phyloP scores from a whole-genome alignment of 176 grass and related monocot genomes.

The Saccharum spontaneum region DNA sequence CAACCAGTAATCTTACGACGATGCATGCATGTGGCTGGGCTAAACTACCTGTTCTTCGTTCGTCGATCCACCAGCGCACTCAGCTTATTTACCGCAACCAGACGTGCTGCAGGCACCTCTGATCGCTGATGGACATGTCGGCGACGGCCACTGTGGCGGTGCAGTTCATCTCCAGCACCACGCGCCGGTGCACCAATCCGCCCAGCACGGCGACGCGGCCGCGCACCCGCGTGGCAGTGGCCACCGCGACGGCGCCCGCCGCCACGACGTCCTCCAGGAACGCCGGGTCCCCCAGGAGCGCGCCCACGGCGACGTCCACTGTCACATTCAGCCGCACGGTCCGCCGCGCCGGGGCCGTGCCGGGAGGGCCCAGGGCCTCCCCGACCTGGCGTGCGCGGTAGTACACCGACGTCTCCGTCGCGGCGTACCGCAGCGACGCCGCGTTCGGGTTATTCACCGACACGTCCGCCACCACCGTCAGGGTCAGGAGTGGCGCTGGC shows the following conservation, averaged over 20 bases:
- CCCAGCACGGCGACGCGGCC: slow-evolving; percentile 57
- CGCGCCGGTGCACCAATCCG: slow-evolving; percentile 32
- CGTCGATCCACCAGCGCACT: neutral
- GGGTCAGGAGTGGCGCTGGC: neutral
- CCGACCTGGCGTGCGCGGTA: slow-evolving; percentile 53
- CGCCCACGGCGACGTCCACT: slow-evolving; percentile 48
- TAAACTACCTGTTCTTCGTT: neutral
- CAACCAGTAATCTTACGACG: neutral
- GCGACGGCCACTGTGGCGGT: slow-evolving; percentile 32
- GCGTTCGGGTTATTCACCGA: slow-evolving; percentile 88
- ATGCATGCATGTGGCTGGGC: neutral
- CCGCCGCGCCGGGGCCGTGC: slow-evolving; percentile 42
- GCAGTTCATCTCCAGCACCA: slow-evolving; percentile 71
- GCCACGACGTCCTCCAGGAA: slow-evolving; percentile 46
- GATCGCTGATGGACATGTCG: slow-evolving; percentile 46
- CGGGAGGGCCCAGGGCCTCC: slow-evolving; percentile 36
- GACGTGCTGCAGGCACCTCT: slow-evolving; percentile 54
- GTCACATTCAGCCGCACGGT: slow-evolving; percentile 61
- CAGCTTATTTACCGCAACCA: neutral
- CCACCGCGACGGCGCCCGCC: slow-evolving; percentile 37
- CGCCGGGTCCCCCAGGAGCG: slow-evolving; percentile 31
- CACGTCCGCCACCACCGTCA: slow-evolving; percentile 61
- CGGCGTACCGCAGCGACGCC: slow-evolving; percentile 47
- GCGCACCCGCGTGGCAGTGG: slow-evolving; percentile 53
- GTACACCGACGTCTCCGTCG: slow-evolving; percentile 55